These are phyloP conservation scores for Geosmithia putterillii DNA, from an alignment of 2,329 filamentous ascomycete species.

Conservation along the genomic window DNA sequence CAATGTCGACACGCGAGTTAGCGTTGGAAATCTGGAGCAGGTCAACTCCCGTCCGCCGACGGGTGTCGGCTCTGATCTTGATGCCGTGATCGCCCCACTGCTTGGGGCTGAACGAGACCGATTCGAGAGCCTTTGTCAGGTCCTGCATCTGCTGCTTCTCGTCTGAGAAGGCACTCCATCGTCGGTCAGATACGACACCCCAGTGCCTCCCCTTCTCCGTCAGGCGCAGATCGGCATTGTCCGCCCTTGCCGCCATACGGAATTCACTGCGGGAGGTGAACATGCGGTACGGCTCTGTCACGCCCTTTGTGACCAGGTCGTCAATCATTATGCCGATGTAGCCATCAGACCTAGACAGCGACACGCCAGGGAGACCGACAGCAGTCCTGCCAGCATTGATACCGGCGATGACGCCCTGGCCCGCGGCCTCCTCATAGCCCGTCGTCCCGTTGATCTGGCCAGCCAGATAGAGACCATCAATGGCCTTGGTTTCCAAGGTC, in stretches of 20 bases:
- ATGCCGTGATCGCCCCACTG: conserved; percentile 64
- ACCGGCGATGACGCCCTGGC: conserved; percentile 83
- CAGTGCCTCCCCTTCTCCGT: conserved; percentile 65
- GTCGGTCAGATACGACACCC: conserved; percentile 65
- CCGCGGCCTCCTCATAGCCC: conserved; percentile 93
- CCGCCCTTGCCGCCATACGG: conserved; percentile 79
- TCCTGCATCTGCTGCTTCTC: conserved; percentile 55
- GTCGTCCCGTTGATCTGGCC: conserved; percentile 98
- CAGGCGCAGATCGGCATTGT: conserved; percentile 85
- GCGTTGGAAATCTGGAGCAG: conserved; percentile 58
- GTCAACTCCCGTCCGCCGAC: conserved; percentile 62
- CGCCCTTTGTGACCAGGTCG: conserved; percentile 91
- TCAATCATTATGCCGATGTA: conserved; percentile 99
- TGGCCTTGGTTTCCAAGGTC: conserved; percentile 90
- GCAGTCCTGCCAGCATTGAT: conserved; percentile 86
- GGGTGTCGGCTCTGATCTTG: conserved; percentile 51
- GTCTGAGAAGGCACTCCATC: conserved; percentile 61
- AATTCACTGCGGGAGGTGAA: conserved; percentile 95
- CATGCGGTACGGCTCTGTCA: conserved; percentile 96
- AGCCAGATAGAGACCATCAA: conserved; percentile 78
- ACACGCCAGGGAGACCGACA: conserved; percentile 49
- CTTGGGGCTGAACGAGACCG: conserved; percentile 43
- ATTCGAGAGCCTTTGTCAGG: conserved; percentile 48
- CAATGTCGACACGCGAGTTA: conserved; percentile 26
- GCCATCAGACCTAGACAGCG: conserved; percentile 69